Evolutionary conservation across 257 asterid species (phyloP).

Genomic region (Echium plantagineum): DNA sequence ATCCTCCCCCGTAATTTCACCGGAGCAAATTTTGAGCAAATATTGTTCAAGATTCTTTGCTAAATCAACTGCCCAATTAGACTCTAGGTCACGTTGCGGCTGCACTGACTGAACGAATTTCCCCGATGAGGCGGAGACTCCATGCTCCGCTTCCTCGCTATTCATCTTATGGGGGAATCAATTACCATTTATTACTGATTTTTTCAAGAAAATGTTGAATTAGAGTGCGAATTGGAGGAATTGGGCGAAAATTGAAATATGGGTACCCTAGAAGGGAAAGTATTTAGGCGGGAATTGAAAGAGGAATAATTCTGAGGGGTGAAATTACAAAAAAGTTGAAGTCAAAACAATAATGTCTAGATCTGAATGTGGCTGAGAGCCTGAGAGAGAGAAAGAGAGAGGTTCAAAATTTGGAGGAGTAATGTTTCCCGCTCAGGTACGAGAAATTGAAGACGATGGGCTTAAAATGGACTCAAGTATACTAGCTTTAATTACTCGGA

Average conservation of each 20-base stretch:
- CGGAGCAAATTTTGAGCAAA: constrained; percentile 76
- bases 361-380: background rate
- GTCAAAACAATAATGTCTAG: background rate
- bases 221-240: background rate
- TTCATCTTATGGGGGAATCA: constrained; percentile 20
- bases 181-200: constrained; percentile 4
- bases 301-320: background rate
- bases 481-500: no score
- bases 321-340: background rate
- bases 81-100: constrained; percentile 75
- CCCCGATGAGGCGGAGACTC: constrained; percentile 23
- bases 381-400: background rate
- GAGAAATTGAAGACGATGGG: no score
- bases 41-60: constrained; percentile 78
- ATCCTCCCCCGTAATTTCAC: constrained; percentile 49
- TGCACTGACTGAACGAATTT: constrained; percentile 47
- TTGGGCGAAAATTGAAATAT: background rate
- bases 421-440: constrained; percentile 26
- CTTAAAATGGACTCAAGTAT: no score
- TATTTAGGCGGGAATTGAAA: background rate
- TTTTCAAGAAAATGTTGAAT: background rate
- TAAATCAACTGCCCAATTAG: constrained; percentile 88
- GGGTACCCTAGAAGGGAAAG: constrained; percentile 1
- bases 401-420: constrained; percentile 16
- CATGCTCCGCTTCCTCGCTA: constrained; percentile 27